phyloP scores from a whole-genome alignment of 345 rosid genomes.

The Eucalyptus marginata region DNA sequence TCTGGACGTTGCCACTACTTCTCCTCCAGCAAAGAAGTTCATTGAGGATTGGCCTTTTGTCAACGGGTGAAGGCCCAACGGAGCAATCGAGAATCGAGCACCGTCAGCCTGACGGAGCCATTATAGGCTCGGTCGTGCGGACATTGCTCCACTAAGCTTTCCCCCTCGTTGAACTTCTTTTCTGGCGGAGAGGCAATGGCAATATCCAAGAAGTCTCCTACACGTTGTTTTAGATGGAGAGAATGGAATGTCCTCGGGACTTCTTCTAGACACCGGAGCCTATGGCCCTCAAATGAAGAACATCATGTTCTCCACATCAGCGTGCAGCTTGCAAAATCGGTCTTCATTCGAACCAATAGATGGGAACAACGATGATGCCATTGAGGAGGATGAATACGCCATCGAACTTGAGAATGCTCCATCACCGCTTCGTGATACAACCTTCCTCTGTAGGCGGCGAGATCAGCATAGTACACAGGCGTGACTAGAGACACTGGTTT shows the following conservation, averaged over 20 bases:
- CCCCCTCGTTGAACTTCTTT: no score
- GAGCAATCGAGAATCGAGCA: no score
- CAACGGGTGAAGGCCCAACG: no score
- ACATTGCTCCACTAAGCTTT: no score
- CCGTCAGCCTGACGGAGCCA: no score
- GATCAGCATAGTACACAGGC: slow-evolving; percentile 72
- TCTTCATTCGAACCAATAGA: slow-evolving; percentile 32
- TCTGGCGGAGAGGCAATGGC: no score
- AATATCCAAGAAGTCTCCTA: no score
- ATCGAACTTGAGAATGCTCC: slow-evolving; percentile 27
- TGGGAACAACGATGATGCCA: slow-evolving; percentile 5
- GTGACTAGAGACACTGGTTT: slow-evolving; percentile 70
- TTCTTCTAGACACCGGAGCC: neutral
- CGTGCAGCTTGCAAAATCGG: slow-evolving; percentile 37
- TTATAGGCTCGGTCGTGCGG: no score
- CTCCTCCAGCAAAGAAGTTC: no score
- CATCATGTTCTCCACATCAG: slow-evolving; percentile 54
- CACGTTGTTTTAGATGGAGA: no score
- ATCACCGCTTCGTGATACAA: slow-evolving; percentile 55
- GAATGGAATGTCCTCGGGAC: neutral
- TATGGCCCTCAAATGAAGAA: slow-evolving; percentile 40
- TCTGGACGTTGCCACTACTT: no score
- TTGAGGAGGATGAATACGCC: neutral
- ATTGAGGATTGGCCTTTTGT: no score
- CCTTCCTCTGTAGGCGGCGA: slow-evolving; percentile 71